Evolutionary conservation across 1,284 basidiomycete genomes (phyloP), one percentile per base, ranked within the genome.

Genomic region (Psilocybe mexicana): DNA sequence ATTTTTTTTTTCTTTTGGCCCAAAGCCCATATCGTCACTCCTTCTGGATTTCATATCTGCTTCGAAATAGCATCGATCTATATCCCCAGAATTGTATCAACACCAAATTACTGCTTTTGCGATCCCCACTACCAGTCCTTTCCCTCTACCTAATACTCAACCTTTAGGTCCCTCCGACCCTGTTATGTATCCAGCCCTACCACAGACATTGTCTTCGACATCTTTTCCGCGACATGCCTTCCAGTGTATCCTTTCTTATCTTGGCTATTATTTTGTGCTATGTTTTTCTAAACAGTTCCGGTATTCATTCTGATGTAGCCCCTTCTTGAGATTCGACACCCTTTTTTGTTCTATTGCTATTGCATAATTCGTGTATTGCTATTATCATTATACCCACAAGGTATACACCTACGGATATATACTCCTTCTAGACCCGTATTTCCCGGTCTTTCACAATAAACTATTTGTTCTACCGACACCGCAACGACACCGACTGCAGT

Each of bases 41-140:
- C 36, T 45, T 64, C 57, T 61, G 60, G 59, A 46, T 61, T 60
- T 55, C 61, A 60, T 33, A 65, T 65, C 57, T 63, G 64, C 62
- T 63, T 46, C 25, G 44, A 44, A 43, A 51, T 30, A 59, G 64
- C 64, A 61, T 63, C 48, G 62, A 65, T 61, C 43, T 60, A 63
- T 62, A 61, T 62, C 60, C 60, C 62, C 64, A 65, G 64, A 63
- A 59, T 53, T 65, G 64, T 65, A 65, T 65, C 59, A 64, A 25
- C 59, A 63, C 42, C 50, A 46, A 33, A 8, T 30, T 25, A 38
- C 53, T n/a, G 49, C 38, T 14, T 40, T 44, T 30, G 30, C 30
- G 30, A 30, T 43, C 26, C 11, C 30, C 35, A 53, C 2, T n/a
- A n/a, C 24, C 60, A 60, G 40, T 47, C 51, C 60, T 28, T 25